Evolutionary conservation across 2,329 filamentous ascomycete species (phyloP), one percentile per base, ranked within the genome.

Genomic region (Hypomyces rosellus): DNA sequence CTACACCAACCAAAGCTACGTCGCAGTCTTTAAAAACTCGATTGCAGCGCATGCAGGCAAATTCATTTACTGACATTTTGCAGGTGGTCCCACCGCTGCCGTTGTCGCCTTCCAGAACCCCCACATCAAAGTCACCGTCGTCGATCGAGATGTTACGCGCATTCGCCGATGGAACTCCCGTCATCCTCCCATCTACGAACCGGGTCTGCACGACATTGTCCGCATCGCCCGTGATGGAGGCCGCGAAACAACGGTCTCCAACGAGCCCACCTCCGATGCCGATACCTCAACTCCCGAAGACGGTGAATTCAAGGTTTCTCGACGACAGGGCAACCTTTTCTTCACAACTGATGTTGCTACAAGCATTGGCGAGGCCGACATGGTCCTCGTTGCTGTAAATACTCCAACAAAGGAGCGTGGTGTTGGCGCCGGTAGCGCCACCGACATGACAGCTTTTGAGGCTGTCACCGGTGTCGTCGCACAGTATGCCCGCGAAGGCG

Each of bases 341-440:
- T 92, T 92, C 70, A 85, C 85, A 3, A 86, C 81, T 16, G 76
- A 89, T 48, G 75, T 88, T 9, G 75, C 75, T 16, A 72, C 69
- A 54, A 74, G 73, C 53, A 85, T 91, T 53, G 65, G 73, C 20
- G 79, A 82, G 55, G 86, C 88, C 12, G 86, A 91, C 61, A 69
- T 91, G 41, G 78, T 92, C 50, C 79, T 92, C 52, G 78, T 91
- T 49, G 81, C 85, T 13, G 88, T 92, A 58, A 89, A 90, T 65
- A 91, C 88, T 0, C 87, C 87, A 2, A 90, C 87, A 40, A 91
- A 90, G 70, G 78, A 73, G 34, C 78, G 77, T 44, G 87, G 87
- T 49, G 70, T 81, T 18, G 88, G 87, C 44, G 82, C 83, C 5
- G 86, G 86, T 11, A 78, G 76, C 56, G 86, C 87, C 0, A 85